Percentiles rank a stretch among this genome's conserved stretches.
phyloP scores from a whole-genome alignment of 805 yeast species.

The Kazachstania taianensis region DNA sequence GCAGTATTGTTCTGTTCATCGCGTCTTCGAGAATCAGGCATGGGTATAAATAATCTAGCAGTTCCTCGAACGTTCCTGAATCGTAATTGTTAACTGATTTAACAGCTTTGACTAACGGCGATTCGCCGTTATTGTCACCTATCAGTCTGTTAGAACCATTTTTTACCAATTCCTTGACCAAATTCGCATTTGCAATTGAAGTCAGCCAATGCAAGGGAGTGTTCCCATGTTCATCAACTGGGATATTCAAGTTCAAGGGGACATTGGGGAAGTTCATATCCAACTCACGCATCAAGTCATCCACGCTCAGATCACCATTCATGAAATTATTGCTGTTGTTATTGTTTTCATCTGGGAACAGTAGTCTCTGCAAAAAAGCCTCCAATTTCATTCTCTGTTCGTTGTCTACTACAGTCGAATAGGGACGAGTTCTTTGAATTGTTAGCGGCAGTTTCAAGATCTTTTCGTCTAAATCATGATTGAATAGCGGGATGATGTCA shows the following conservation, averaged over 20 bases:
- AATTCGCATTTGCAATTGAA: constrained; percentile 66
- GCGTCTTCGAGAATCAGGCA: constrained; percentile 55
- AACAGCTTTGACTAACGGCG: constrained; percentile 76
- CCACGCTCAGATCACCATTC: neutral
- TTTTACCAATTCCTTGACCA: constrained; percentile 59
- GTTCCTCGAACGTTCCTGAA: constrained; percentile 56
- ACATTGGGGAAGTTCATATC: constrained; percentile 18
- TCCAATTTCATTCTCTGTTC: constrained; percentile 24
- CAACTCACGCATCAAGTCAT: constrained; percentile 19
- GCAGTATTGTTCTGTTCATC: constrained; percentile 70
- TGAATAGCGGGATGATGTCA: constrained; percentile 9
- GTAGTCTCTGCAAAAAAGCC: constrained; percentile 22
- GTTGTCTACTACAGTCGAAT: constrained; percentile 7
- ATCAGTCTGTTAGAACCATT: constrained; percentile 52
- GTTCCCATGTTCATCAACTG: constrained; percentile 89
- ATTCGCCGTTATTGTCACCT: constrained; percentile 79
- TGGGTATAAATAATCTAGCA: constrained; percentile 69
- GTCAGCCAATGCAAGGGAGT: constrained; percentile 95
- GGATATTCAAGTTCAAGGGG: constrained; percentile 55
- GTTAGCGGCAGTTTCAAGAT: constrained; percentile 7
- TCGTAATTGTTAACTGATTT: constrained; percentile 68
- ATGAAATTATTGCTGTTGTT: neutral
- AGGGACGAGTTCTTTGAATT: constrained; percentile 2
- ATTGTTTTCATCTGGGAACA: constrained; percentile 18
- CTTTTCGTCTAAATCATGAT: constrained; percentile 12